Conservation (phyloP, 2,329 filamentous ascomycete species). For the Aspergillus oerlinghausenensis region DNA sequence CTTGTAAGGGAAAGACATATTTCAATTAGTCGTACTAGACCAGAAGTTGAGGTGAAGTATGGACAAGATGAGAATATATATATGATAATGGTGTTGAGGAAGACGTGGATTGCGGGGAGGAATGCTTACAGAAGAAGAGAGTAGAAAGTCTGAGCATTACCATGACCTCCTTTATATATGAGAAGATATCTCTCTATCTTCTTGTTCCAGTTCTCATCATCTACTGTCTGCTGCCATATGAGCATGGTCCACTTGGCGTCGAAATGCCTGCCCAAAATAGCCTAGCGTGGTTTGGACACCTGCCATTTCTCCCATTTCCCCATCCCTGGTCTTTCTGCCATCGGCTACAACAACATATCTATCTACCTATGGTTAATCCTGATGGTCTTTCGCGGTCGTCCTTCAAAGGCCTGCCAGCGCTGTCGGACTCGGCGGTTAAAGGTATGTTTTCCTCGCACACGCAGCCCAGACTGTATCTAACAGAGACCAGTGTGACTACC, state of each 20-base stretch:
- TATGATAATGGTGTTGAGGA: neutral
- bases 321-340: neutral
- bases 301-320: too few relatives aligned
- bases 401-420: neutral
- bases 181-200: too few relatives aligned
- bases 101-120: too few relatives aligned
- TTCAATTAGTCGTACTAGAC: too few relatives aligned
- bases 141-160: neutral
- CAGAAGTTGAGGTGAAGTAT: too few relatives aligned
- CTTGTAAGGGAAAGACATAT: slow-evolving; percentile 53
- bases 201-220: neutral
- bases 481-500: neutral
- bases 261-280: neutral
- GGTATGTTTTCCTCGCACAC: neutral
- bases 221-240: neutral
- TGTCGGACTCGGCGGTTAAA: neutral
- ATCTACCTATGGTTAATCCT: neutral
- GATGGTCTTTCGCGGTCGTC: neutral
- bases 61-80: neutral
- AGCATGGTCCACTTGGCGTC: neutral
- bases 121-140: neutral
- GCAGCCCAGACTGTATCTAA: neutral
- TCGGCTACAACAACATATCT: neutral
- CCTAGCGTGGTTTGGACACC: neutral
- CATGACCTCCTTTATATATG: neutral